Evolutionary conservation across 768 basidiomycete genomes (phyloP), one percentile per base, ranked within the genome.

Genomic region (Suillus decipiens): DNA sequence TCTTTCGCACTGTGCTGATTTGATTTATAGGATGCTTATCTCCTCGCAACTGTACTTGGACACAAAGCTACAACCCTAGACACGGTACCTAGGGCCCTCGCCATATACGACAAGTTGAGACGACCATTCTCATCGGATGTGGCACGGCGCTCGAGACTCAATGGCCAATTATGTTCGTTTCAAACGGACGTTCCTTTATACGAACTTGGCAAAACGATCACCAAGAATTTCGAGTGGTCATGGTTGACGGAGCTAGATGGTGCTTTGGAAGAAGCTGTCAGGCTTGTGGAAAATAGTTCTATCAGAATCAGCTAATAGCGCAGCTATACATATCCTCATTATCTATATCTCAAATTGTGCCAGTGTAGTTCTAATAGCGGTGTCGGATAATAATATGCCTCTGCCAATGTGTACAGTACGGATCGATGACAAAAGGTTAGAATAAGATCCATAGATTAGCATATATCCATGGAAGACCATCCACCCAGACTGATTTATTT

Each of bases 191-290:
- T 71, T 1, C 76, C 75, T 61, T 73, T 85, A 10, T 67, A 76
- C 17, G 68, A 77, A 45, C 69, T 88, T 4, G 79, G 77, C 7
- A 70, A 76, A 39, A 71, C 71, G 12, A 71, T 89, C 31, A 79
- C 78, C 19, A 77, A 77, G 68, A 82, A 80, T 55, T 88, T 86
- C 86, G 82, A 84, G 62, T 90, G 88, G 88, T 72, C 70, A 36
- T 75, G 73, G 72, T 28, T 71, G 3, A 67, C 60, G 39, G 65
- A 69, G 1, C 57, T 73, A 31, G 73, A 75, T 2, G 68, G 22
- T 22, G 63, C 62, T 22, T 47, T 73, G 48, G 45, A 59, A 19
- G 68, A 75, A 28, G 65, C 73, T 22, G 24, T 57, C 51, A 61
- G 19, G 12, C 63, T 70, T 56, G 33, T 73, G 63, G 56, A 70